A percentile compares a stretch with the other conserved stretches of the same genome.
Evolutionary conservation across 2,329 filamentous ascomycete genomes (phyloP).

Genomic region (Verticillium longisporum): DNA sequence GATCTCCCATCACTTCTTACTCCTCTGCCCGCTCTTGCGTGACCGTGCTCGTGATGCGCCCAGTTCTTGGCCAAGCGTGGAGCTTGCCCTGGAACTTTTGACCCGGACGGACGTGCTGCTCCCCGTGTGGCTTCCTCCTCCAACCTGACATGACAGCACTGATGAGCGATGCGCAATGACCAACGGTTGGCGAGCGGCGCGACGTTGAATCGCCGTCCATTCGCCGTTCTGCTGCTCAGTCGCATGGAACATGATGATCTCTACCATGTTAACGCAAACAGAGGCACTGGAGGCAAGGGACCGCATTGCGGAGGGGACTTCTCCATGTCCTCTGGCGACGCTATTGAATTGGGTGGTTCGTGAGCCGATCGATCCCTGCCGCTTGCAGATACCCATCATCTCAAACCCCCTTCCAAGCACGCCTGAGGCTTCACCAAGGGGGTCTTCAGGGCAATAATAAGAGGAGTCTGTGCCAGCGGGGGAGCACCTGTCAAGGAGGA

Average conservation of each 20-base stretch:
- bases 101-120: background rate
- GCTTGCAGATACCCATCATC: background rate
- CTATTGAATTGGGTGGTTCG: background rate
- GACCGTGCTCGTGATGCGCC: background rate
- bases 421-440: no score
- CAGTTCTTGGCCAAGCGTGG: background rate
- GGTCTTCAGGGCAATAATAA: no score
- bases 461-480: background rate
- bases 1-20: background rate
- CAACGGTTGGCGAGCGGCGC: background rate
- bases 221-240: no score
- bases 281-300: background rate
- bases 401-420: no score
- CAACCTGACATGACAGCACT: background rate
- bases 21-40: background rate
- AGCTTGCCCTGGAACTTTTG: background rate
- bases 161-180: background rate
- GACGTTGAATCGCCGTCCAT: background rate
- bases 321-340: background rate
- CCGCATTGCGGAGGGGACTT: background rate
- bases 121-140: background rate
- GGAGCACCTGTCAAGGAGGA: background rate
- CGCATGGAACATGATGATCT: background rate
- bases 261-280: no score
- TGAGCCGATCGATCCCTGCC: background rate